Evolutionary conservation across 805 yeast genomes (phyloP).

Genomic region (Monosporozyma siamensis): DNA sequence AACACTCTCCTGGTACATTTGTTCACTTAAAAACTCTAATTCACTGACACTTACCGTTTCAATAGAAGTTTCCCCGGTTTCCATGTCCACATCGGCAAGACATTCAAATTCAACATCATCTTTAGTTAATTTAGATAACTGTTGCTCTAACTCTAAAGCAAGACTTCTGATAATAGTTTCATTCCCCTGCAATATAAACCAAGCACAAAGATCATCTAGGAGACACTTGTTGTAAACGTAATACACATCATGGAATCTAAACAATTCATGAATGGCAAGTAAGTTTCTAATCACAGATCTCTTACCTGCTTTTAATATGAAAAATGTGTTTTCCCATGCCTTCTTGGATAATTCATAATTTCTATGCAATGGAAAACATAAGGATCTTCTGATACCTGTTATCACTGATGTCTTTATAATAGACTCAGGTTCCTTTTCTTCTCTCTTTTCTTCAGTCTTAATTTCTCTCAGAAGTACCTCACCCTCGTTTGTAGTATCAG

Average conservation of each 20-base stretch:
- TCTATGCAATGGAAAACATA: slow-evolving; percentile 74
- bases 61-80: slow-evolving; percentile 32
- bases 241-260: slow-evolving; percentile 75
- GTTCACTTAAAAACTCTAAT: slow-evolving; percentile 34
- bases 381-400: slow-evolving; percentile 61
- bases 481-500: background rate
- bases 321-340: slow-evolving; percentile 71
- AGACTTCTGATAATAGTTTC: slow-evolving; percentile 51
- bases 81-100: slow-evolving; percentile 30
- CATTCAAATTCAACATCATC: slow-evolving; percentile 39
- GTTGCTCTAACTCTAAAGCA: slow-evolving; percentile 53
- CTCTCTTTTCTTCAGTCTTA: too few species aligned
- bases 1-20: slow-evolving; percentile 1
- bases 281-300: slow-evolving; percentile 51
- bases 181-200: slow-evolving; percentile 54
- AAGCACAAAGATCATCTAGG: slow-evolving; percentile 66
- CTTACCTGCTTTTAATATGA: slow-evolving; percentile 58
- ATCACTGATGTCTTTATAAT: slow-evolving; percentile 44
- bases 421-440: slow-evolving; percentile 6
- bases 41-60: slow-evolving; percentile 43
- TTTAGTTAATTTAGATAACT: slow-evolving; percentile 28
- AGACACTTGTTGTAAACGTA: slow-evolving; percentile 74
- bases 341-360: slow-evolving; percentile 48
- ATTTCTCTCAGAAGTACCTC: too few species aligned
- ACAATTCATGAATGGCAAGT: slow-evolving; percentile 56